Evolutionary conservation across 805 yeast genomes (phyloP).

Genomic region (Jamesozyma piceae): DNA sequence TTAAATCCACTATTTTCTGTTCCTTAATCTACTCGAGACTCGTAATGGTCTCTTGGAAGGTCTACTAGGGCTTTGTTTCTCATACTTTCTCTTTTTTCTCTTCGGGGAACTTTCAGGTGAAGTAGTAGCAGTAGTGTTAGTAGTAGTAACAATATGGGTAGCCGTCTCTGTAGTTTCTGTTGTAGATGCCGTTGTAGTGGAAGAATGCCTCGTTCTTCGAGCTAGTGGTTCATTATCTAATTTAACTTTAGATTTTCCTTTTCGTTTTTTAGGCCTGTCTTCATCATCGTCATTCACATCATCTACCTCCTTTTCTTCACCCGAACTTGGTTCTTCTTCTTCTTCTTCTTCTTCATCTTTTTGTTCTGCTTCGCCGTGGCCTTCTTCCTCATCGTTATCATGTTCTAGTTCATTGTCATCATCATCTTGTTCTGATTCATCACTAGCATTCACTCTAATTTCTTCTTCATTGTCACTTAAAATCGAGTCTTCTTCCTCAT

Average conservation of each 20-base stretch:
- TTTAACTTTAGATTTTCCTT: not conserved
- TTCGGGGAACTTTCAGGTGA: slow-evolving; percentile 11
- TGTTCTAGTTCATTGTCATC: not conserved
- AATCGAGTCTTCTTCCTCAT: slow-evolving; percentile 2
- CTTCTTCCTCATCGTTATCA: not conserved
- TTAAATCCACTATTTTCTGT: slow-evolving; percentile 11
- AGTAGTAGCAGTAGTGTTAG: not conserved
- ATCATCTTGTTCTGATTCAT: not conserved
- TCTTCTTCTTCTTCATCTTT: slow-evolving; percentile 4
- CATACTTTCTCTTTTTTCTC: slow-evolving; percentile 2
- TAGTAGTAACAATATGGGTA: slow-evolving; percentile 3
- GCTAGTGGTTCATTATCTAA: slow-evolving; percentile 14
- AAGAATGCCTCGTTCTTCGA: slow-evolving; percentile 19
- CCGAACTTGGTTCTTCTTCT: slow-evolving; percentile 3
- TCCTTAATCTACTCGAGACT: slow-evolving; percentile 26
- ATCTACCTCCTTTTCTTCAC: not conserved
- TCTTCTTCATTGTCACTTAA: not conserved
- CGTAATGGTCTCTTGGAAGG: slow-evolving; percentile 6
- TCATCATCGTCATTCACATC: not conserved
- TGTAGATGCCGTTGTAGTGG: slow-evolving; percentile 3
- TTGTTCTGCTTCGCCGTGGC: not conserved
- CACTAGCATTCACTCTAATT: not conserved
- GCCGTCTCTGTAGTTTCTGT: too few relatives aligned
- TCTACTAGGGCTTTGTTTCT: not conserved
- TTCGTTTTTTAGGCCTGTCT: not conserved